These are phyloP conservation scores for Pseudozyma thailandica DNA, from an alignment of 1,284 basidiomycete genomes.

Conservation along the genomic window DNA sequence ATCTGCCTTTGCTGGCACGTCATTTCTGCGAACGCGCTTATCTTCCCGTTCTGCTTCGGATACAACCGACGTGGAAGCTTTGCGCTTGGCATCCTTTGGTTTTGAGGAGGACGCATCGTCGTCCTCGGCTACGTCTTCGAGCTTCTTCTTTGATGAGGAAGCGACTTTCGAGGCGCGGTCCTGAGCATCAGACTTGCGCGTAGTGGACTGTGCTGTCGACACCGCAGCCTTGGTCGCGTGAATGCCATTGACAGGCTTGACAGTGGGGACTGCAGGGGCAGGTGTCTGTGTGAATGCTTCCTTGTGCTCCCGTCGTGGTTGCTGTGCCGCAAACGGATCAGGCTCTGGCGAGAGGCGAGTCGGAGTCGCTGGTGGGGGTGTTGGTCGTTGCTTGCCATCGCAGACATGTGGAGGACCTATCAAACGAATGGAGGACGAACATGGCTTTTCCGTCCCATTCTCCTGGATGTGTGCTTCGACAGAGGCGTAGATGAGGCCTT, in stretches of 20 bases:
- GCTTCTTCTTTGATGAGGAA: conserved; percentile 56
- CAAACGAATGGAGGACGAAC: conserved; percentile 55
- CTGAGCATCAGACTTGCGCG: conserved; percentile 12
- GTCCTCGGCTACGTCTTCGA: conserved; percentile 42
- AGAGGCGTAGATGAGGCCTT: conserved; percentile 63
- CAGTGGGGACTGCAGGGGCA: conserved; percentile 5
- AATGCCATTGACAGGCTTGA: conserved; percentile 33
- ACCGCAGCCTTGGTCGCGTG: conserved; percentile 14
- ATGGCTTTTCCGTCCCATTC: conserved; percentile 61
- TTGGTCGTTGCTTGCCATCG: conserved; percentile 53
- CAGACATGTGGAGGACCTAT: conserved; percentile 63
- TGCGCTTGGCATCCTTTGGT: conserved; percentile 48
- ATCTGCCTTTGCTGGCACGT: conserved; percentile 23
- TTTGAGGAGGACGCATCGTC: conserved; percentile 21
- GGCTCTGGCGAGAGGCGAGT: conserved; percentile 51
- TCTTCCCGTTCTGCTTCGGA: conserved; percentile 47
- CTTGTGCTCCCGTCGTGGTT: conserved; percentile 25
- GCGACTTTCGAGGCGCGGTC: conserved; percentile 42
- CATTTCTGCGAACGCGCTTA: conserved; percentile 36
- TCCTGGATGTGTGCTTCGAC: conserved; percentile 61
- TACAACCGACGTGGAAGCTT: conserved; percentile 39
- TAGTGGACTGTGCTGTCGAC: conserved; percentile 8
- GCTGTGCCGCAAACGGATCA: conserved; percentile 31
- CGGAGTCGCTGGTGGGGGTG: conserved; percentile 31
- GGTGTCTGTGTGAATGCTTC: conserved; percentile 46